phyloP scores from a whole-genome alignment of 495 filamentous ascomycete species.

The Penicillium herquei region DNA sequence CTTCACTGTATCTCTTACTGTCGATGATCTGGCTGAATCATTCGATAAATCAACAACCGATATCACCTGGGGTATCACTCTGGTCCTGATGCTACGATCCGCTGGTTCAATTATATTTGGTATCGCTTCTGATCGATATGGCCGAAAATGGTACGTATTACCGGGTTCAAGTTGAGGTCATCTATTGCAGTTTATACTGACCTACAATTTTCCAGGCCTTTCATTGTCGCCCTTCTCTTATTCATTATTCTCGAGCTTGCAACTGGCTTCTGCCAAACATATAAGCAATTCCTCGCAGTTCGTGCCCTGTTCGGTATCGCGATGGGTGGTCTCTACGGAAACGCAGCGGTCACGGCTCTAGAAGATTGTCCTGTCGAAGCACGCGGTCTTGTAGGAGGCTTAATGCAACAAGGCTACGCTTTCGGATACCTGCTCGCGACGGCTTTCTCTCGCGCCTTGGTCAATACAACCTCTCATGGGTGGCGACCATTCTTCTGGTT shows the following conservation, averaged over 20 bases:
- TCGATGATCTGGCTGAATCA: slow-evolving; percentile 55
- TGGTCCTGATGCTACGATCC: slow-evolving; percentile 77
- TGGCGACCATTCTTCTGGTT: slow-evolving; percentile 83
- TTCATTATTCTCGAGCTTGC: slow-evolving; percentile 75
- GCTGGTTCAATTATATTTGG: slow-evolving; percentile 72
- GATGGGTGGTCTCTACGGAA: slow-evolving; percentile 83
- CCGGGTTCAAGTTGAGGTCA: neutral
- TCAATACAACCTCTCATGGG: slow-evolving; percentile 64
- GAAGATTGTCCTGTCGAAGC: slow-evolving; percentile 74
- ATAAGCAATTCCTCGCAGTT: slow-evolving; percentile 69
- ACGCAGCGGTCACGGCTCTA: slow-evolving; percentile 77
- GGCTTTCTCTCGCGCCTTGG: slow-evolving; percentile 68
- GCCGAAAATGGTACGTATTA: slow-evolving; percentile 63
- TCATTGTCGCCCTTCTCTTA: slow-evolving; percentile 72
- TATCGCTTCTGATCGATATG: slow-evolving; percentile 72
- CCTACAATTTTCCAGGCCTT: slow-evolving; percentile 44
- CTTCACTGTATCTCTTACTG: slow-evolving; percentile 72
- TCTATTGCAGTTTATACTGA: neutral
- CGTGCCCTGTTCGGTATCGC: slow-evolving; percentile 78
- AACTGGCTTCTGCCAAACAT: slow-evolving; percentile 72
- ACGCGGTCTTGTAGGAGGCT: slow-evolving; percentile 69
- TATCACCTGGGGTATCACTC: slow-evolving; percentile 68
- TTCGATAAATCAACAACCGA: slow-evolving; percentile 61
- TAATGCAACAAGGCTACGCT: slow-evolving; percentile 81
- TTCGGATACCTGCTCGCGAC: slow-evolving; percentile 79